Evolutionary conservation across 306 rosid species (phyloP).

Genomic region (Gastrolobium bilobum): DNA sequence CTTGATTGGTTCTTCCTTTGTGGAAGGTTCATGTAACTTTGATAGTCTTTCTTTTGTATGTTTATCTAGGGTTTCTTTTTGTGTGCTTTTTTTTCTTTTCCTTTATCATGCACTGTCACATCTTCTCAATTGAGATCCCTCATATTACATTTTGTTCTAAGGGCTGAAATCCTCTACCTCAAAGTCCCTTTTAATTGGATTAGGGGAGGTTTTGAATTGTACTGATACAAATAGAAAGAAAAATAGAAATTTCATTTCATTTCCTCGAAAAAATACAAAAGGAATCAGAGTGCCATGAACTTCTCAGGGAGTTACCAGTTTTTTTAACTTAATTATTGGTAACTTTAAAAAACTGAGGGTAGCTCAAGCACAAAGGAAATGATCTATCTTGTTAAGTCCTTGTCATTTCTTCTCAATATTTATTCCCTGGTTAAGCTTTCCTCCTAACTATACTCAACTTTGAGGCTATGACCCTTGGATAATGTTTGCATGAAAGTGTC

Average conservation of each 20-base stretch:
- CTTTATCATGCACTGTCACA: neutral
- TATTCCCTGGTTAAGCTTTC: neutral
- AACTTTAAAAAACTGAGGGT: neutral
- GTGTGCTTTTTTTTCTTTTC: neutral
- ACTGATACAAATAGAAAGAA: slow-evolving; percentile 20
- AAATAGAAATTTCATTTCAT: neutral
- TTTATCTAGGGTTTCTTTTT: neutral
- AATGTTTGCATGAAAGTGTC: slow-evolving; percentile 2
- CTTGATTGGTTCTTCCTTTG: slow-evolving; percentile 1
- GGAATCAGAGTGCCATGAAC: neutral
- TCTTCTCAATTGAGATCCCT: neutral
- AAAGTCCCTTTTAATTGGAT: neutral
- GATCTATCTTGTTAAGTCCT: neutral
- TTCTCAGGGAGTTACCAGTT: neutral
- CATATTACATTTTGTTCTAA: neutral
- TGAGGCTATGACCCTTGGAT: neutral
- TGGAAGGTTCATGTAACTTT: neutral
- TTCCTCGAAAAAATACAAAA: neutral
- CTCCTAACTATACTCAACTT: neutral
- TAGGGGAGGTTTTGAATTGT: neutral
- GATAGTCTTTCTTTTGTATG: neutral
- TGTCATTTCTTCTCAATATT: slow-evolving; percentile 1
- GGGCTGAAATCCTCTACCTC: slow-evolving; percentile 1
- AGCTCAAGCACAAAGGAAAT: slow-evolving; percentile 15
- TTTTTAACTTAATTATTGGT: neutral